A percentile compares a stretch with the other conserved stretches of the same genome.
Conservation (phyloP, 2,329 filamentous ascomycete genomes). For the Penicillium expansum region DNA sequence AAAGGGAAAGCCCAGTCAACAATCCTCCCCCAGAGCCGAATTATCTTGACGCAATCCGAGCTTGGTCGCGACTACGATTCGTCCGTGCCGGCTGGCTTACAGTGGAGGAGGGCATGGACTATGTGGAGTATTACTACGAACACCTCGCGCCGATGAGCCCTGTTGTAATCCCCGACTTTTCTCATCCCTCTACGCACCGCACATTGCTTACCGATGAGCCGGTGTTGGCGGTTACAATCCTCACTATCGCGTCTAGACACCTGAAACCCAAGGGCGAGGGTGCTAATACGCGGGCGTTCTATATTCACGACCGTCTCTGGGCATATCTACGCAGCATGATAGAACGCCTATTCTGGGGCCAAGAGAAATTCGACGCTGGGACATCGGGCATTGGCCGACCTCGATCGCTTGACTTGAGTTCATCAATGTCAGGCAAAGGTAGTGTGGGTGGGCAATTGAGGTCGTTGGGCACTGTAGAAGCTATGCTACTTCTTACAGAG, state of each 20-base stretch:
- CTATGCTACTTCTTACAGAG: slow-evolving; percentile 87
- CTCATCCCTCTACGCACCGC: slow-evolving; percentile 73
- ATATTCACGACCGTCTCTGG: slow-evolving; percentile 95
- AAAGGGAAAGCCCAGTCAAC: slow-evolving; percentile 28
- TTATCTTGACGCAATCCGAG: slow-evolving; percentile 66
- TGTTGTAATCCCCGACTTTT: slow-evolving; percentile 88
- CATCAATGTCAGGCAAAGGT: slow-evolving; percentile 50
- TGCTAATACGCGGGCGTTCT: slow-evolving; percentile 77
- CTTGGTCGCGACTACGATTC: slow-evolving; percentile 91
- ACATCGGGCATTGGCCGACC: slow-evolving; percentile 59
- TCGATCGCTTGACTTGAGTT: slow-evolving; percentile 63
- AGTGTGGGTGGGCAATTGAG: slow-evolving; percentile 71
- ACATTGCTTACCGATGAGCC: slow-evolving; percentile 86
- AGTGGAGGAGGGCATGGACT: slow-evolving; percentile 85
- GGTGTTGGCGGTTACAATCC: slow-evolving; percentile 83
- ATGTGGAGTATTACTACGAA: slow-evolving; percentile 94
- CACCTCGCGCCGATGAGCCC: slow-evolving; percentile 89
- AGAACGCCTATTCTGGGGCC: slow-evolving; percentile 89
- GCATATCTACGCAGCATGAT: slow-evolving; percentile 93
- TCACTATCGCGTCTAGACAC: slow-evolving; percentile 89
- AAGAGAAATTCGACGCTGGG: slow-evolving; percentile 89
- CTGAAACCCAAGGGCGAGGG: slow-evolving; percentile 76
- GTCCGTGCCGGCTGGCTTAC: slow-evolving; percentile 98
- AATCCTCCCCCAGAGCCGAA: slow-evolving; percentile 33
- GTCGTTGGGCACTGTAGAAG: slow-evolving; percentile 91